phyloP scores from a whole-genome alignment of 2,329 filamentous ascomycete species.

The Fusarium oxysporum region DNA sequence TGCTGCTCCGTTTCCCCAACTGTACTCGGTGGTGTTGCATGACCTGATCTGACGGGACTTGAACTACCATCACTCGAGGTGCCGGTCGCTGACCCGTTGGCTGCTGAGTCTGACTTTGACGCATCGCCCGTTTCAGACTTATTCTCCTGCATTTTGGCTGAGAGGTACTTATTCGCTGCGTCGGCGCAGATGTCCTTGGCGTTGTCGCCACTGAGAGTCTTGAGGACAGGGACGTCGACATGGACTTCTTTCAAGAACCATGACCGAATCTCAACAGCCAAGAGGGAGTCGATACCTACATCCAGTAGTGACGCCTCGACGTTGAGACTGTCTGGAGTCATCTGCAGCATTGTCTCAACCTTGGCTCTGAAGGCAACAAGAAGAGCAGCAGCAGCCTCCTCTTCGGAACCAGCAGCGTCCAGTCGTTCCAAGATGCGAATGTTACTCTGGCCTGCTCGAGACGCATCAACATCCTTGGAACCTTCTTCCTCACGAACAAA shows the following conservation, averaged over 20 bases:
- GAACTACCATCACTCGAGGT: not conserved
- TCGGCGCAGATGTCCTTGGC: not conserved
- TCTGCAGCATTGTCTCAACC: slow-evolving; percentile 2
- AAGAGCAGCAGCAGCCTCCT: not conserved
- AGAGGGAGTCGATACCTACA: not conserved
- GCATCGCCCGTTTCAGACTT: not conserved
- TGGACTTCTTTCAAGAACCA: slow-evolving; percentile 12
- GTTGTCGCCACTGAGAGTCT: not conserved
- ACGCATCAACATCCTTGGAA: not conserved
- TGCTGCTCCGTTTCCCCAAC: not conserved
- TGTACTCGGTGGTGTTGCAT: not conserved
- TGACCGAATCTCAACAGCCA: slow-evolving; percentile 4
- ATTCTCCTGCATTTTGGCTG: not conserved
- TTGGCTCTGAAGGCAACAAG: not conserved
- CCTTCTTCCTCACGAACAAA: not conserved
- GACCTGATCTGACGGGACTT: not conserved
- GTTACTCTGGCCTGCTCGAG: not conserved
- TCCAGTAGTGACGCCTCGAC: not conserved
- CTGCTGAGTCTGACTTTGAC: not conserved
- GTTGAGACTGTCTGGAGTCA: not conserved
- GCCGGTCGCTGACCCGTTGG: not conserved
- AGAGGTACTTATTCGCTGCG: slow-evolving; percentile 2
- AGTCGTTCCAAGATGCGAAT: not conserved
- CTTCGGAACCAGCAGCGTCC: not conserved
- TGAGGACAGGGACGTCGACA: slow-evolving; percentile 2